Evolutionary conservation across 2,329 filamentous ascomycete species (phyloP), one percentile per base, ranked within the genome.

Genomic region (Diaporthe ilicicola): DNA sequence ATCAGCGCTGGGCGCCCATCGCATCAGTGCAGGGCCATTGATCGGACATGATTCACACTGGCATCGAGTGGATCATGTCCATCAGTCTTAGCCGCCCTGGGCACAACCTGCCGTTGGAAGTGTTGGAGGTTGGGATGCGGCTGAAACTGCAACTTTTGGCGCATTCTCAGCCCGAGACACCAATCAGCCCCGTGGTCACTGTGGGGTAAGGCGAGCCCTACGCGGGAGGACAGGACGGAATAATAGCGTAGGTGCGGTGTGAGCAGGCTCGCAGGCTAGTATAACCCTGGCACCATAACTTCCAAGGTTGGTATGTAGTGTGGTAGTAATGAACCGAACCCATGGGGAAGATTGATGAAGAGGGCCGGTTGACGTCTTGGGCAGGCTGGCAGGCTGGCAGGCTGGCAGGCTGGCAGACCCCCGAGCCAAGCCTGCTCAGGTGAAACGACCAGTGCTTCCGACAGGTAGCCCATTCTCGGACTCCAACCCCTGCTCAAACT

Each of bases 121-220:
- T 42, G 29, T n/a, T 32, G 39, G 54, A 48, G 64, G 56, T 27
- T 39, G 27, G 51, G 48, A 37, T 34, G 64, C 24, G 22, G 46
- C 54, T 71, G 69, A 71, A 69, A 71, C 69, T 55, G 46, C 37
- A 55, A 56, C 39, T 32, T 69, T 67, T 64, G 54, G 48, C 46
- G 64, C 61, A 29, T 29, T 54, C 24, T 51, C 54, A 51, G 24
- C 32, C 37, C 51, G 64, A 51, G 66, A 69, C 65, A 55, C 46
- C 39, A 66, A 29, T 29, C 51, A 48, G 13, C 17, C 46, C 27
- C 34, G 48, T n/a, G 24, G 67, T 69, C 65, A 22, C 1, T 37
- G 44, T 64, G 59, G 59, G 54, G 42, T 5, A 46, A 24, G 19
- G 54, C 27, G 19, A 34, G 48, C 39, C 22, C 15, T 7, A 65